A percentile compares a stretch with the other conserved stretches of the same genome.
Conservation (phyloP, 83 land plant species). For the Diphasiastrum complanatum region DNA sequence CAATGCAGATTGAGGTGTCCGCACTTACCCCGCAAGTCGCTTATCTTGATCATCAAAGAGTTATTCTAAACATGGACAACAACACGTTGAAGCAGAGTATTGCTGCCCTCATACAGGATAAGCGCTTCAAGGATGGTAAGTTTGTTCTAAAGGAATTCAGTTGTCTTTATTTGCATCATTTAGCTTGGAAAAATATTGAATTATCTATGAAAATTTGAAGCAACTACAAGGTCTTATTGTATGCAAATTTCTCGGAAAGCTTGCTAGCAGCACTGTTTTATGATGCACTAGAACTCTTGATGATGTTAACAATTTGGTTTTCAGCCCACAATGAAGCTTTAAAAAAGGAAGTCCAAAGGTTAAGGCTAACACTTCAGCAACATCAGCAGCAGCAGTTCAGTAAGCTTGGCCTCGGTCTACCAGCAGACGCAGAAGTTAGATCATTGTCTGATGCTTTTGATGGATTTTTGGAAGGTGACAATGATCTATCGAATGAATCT, state of each 20-base stretch:
- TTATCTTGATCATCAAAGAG: conserved; percentile 73
- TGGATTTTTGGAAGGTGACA: no score
- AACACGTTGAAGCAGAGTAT: conserved; percentile 79
- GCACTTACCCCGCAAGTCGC: conserved; percentile 83
- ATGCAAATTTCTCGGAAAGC: no score
- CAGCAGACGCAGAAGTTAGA: no score
- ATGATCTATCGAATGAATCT: no score
- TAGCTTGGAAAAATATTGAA: no score
- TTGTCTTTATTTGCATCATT: not conserved
- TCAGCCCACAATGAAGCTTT: conserved; percentile 66
- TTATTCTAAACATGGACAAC: conserved; percentile 77
- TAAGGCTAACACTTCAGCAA: conserved; percentile 42
- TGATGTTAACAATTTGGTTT: not conserved
- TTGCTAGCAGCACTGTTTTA: no score
- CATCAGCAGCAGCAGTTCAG: conserved; percentile 54
- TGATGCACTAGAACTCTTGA: not conserved
- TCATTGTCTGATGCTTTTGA: no score
- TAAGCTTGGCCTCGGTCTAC: no score
- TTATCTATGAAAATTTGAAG: no score
- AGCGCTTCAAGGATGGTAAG: conserved; percentile 86
- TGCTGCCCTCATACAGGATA: conserved; percentile 74
- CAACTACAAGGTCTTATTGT: no score
- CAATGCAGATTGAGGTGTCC: conserved; percentile 62
- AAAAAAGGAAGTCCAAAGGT: conserved; percentile 60
- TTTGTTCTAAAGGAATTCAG: not conserved